phyloP scores from a whole-genome alignment of 768 basidiomycete species.

The Podaxis rugospora region DNA sequence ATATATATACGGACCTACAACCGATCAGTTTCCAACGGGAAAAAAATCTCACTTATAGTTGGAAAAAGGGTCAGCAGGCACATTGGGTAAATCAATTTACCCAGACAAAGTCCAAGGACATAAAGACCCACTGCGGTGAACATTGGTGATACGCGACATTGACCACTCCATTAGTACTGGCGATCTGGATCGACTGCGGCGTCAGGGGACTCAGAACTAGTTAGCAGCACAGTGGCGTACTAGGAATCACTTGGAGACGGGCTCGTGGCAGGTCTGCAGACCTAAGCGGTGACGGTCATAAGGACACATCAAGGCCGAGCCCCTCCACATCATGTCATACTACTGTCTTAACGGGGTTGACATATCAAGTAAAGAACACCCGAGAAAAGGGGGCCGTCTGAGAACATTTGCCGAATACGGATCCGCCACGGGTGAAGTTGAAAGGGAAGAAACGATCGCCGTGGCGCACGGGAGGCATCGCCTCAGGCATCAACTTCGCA shows the following conservation, averaged over 20 bases:
- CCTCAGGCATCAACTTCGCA: slow-evolving; percentile 2
- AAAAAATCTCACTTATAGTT: background rate
- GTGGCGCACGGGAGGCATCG: slow-evolving; percentile 3
- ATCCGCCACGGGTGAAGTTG: background rate
- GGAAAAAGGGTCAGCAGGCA: too few relatives aligned
- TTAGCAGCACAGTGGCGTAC: background rate
- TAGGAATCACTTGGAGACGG: background rate
- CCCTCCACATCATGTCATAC: background rate
- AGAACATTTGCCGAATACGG: background rate
- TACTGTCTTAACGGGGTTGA: background rate
- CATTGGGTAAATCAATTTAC: too few relatives aligned
- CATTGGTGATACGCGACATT: too few relatives aligned
- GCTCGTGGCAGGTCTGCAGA: background rate
- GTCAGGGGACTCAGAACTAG: background rate
- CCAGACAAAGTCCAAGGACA: too few relatives aligned
- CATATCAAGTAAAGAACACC: background rate
- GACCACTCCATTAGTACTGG: too few relatives aligned
- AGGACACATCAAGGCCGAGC: background rate
- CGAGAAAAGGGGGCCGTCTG: background rate
- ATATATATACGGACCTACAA: slow-evolving; percentile 10
- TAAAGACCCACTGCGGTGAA: too few relatives aligned
- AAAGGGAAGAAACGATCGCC: background rate
- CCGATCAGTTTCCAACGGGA: slow-evolving; percentile 2
- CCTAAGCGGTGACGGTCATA: slow-evolving; percentile 1
- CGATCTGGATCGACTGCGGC: background rate